Evolutionary conservation across 345 rosid genomes (phyloP), one percentile per base, ranked within the genome.

Genomic region (Reutealis trisperma): DNA sequence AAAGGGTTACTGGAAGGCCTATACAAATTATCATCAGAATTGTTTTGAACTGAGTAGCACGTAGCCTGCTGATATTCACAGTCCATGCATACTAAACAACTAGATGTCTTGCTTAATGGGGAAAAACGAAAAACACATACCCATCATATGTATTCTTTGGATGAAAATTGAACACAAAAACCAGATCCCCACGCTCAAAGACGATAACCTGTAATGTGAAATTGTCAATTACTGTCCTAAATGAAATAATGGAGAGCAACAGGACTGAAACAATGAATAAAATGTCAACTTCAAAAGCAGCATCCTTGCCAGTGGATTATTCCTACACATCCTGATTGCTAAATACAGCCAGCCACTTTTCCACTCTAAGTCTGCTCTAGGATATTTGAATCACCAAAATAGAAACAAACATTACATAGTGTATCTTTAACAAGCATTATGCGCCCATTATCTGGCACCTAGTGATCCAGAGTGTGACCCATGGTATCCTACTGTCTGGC

Each of bases 141-240:
- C 94, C 97, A 30, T 89, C 88, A 58, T 92, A 88, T 42, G 89
- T 81, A 65, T 86, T 87, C 67, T 87, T 86, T 41, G 94, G 89
- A 80, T 92, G 94, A 82, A 92, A 92, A 84, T 92, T 92, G 86
- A 90, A 92, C 59, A 92, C 91, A 51, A 90, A 90, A 70, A 90
- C 88, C 67, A 90, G 88, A 83, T 90, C 92, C 78, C 94, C 92
- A 32, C 86, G 90, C 86, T 90, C 97, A 77, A 92, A 92, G 76
- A 92, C 91, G 4, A 92, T 89, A 76, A 90, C 91, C 96, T 90
- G 90, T 59, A 73, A 73, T 18, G 60, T 59, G 22, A 32, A 84
- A 78, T 13, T 66, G 78, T 70, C 34, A 54, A 70, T 78, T 58
- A 59, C 70, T 60, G 45, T 47, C 54, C 54, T 34, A 22, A 22